Conservation (phyloP, 163 green algal species). For the Scenedesmus sp. region DNA sequence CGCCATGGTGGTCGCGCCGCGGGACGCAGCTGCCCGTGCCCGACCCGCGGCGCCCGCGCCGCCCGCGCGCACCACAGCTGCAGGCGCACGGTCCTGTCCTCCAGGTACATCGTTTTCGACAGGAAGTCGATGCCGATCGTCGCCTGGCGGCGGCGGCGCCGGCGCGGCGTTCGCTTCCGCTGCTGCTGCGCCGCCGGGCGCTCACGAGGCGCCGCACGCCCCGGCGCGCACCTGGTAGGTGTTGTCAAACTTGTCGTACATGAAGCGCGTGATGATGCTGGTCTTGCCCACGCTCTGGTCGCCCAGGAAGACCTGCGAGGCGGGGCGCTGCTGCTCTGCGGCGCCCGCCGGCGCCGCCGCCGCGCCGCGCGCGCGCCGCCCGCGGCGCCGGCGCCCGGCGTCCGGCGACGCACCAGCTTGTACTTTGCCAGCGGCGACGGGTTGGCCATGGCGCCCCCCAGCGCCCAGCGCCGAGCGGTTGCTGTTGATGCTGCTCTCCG, state of each 20-base stretch:
- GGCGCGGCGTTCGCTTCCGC: not conserved
- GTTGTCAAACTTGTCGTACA: slow-evolving; percentile 99
- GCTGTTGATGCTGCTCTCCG: too few relatives aligned
- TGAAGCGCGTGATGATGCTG: slow-evolving; percentile 99
- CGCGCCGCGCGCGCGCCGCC: not conserved
- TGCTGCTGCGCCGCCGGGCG: not conserved
- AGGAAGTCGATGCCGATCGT: slow-evolving; percentile 99
- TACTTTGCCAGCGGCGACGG: slow-evolving; percentile 96
- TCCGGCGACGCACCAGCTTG: slow-evolving; percentile 85
- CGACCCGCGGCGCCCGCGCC: not conserved
- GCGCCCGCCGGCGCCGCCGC: not conserved
- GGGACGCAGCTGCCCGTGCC: too few relatives aligned
- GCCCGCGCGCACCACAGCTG: slow-evolving; percentile 93
- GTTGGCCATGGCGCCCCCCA: not conserved
- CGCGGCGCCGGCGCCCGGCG: too few relatives aligned
- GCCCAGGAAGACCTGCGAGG: slow-evolving; percentile 87
- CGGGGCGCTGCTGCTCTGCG: not conserved
- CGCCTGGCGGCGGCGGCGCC: slow-evolving; percentile 73
- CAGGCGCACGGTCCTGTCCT: slow-evolving; percentile 97
- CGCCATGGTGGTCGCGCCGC: too few relatives aligned
- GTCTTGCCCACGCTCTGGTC: slow-evolving; percentile 98
- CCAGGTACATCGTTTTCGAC: slow-evolving; percentile 99
- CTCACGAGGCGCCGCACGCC: not conserved
- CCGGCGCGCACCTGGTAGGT: slow-evolving; percentile 90
- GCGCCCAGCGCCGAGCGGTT: too few relatives aligned